Base-by-base conservation (phyloP, 2,329 filamentous ascomycete species). In the Elsinoe australis region DNA sequence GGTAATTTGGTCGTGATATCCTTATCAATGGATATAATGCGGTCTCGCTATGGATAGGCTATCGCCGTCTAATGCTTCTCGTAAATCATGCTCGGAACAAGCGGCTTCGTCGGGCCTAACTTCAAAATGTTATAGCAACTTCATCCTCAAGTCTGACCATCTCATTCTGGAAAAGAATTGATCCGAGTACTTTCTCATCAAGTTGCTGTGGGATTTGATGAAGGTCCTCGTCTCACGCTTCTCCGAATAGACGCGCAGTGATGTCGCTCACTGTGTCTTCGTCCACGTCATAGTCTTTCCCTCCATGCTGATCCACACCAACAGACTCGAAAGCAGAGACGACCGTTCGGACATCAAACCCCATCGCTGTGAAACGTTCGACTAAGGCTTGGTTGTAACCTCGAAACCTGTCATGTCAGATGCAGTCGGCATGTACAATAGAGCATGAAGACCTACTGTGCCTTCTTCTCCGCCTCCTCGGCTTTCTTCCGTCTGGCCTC, bases 251-350 rank as follows among this genome's bases (percentile, higher is more conserved):
- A 50, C 84, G 76, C 14, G 87, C 86, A 0, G 87, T 94, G 53
- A 96, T 83, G 56, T 95, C 88, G 3, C 86, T 87, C 77, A 94
- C 87, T 57, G 88, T 89, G 1, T 83, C 87, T 59, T 92, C 85
- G 61, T 94, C 87, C n/a, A 95, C 71, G 58, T 86, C 82, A 63
- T 94, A 92, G 61, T 92, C 85, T 55, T 82, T 72, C 0, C 88
- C 88, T 19, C 75, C 77, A 56, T 83, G 87, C 14, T 78, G 78
- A 53, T 90, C 85, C 55, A 95, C 89, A 4, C 86, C 85, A 5
- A 92, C 82, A 52, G 77, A 85, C 46, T 83, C 75, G 59, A 95
- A 94, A 0, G 87, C 86, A 7, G 83, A 77, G 0, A 95, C 87
- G 1, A 96, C 87, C n/a, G 78, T 75, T 41, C 89, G 85, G 1